phyloP scores from a whole-genome alignment of 2,329 filamentous ascomycete genomes.

The Epichloe aotearoae region DNA sequence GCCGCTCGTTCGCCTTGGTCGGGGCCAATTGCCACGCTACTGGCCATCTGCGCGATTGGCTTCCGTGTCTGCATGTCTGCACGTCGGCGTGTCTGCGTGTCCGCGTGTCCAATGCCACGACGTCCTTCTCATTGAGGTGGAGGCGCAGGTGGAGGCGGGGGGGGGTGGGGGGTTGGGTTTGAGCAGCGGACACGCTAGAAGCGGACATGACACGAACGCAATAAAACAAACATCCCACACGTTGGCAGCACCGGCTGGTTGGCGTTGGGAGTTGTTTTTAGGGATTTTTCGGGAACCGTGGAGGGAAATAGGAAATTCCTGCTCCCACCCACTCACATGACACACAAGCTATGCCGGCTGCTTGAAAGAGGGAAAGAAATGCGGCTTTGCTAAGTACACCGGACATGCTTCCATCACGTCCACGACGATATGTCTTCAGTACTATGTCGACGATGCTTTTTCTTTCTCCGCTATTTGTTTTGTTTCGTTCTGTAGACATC shows the following conservation, averaged over 20 bases:
- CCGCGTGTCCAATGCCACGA: not conserved
- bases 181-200: not conserved
- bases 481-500: too few species aligned
- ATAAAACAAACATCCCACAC: not conserved
- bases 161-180: too few species aligned
- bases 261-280: too few species aligned
- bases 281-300: too few species aligned
- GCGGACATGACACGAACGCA: not conserved
- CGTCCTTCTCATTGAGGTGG: not conserved
- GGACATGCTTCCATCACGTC: not conserved
- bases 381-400: too few species aligned
- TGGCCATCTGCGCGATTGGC: not conserved
- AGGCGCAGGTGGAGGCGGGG: not conserved
- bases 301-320: not conserved
- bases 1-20: not conserved
- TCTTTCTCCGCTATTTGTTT: too few species aligned
- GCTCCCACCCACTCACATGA: slow-evolving; percentile 1
- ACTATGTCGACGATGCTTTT: too few species aligned
- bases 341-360: slow-evolving; percentile 2
- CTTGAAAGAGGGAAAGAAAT: not conserved
- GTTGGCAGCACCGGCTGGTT: not conserved
- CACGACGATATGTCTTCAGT: not conserved
- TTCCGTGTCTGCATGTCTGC: not conserved
- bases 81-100: too few species aligned
- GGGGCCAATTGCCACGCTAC: not conserved